phyloP scores from a whole-genome alignment of 2,329 filamentous ascomycete genomes.

The Penicillium sp. region DNA sequence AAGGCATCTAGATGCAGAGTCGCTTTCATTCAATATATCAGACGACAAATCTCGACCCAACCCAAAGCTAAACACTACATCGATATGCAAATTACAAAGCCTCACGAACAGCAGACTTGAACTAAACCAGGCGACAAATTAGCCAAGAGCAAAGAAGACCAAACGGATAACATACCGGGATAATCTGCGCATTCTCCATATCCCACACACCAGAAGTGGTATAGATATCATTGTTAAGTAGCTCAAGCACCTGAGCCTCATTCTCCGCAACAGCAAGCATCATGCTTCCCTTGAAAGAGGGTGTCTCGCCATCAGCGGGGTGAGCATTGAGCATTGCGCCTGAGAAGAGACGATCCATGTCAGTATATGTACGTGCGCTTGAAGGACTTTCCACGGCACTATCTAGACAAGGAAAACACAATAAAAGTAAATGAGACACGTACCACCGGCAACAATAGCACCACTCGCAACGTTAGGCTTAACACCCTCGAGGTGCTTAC shows the following conservation, averaged over 20 bases:
- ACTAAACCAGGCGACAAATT: conserved; percentile 17
- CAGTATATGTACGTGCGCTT: not conserved
- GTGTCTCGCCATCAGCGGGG: conserved; percentile 53
- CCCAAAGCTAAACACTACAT: not conserved
- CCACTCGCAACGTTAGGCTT: conserved; percentile 48
- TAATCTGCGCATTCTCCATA: conserved; percentile 51
- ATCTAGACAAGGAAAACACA: not conserved
- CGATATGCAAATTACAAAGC: conserved; percentile 10
- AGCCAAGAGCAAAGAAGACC: not conserved
- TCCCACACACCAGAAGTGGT: conserved; percentile 68
- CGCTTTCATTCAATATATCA: not conserved
- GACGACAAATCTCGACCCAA: not conserved
- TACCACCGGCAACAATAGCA: conserved; percentile 57
- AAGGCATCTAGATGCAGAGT: not conserved
- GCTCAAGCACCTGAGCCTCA: conserved; percentile 59
- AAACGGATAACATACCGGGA: conserved; percentile 25
- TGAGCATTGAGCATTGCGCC: conserved; percentile 61
- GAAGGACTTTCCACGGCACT: not conserved
- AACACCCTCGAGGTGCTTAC: conserved; percentile 51
- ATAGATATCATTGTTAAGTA: conserved; percentile 66
- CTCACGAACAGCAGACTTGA: conserved; percentile 26
- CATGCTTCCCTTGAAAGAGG: conserved; percentile 64
- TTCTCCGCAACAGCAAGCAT: conserved; percentile 59
- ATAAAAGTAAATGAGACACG: conserved; percentile 16
- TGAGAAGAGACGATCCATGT: conserved; percentile 19